These are phyloP conservation scores for Rhazya stricta DNA, from an alignment of 257 asterid genomes.

Conservation along the genomic window DNA sequence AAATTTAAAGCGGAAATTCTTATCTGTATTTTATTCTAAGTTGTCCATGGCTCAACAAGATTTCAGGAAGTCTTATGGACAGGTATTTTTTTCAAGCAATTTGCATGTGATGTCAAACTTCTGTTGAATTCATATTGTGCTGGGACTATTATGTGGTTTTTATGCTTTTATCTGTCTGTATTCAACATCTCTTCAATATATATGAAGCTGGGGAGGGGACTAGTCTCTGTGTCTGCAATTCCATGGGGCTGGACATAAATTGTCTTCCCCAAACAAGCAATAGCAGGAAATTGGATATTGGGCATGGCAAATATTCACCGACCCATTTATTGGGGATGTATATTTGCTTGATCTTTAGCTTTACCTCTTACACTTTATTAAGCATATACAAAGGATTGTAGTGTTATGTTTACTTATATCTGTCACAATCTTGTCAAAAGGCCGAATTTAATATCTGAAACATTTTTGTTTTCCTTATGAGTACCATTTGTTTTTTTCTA, in stretches of 20 bases:
- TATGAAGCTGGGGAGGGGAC: conserved; percentile 2
- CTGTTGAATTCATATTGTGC: neutral
- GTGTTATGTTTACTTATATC: neutral
- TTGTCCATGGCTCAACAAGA: conserved; percentile 70
- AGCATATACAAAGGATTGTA: neutral
- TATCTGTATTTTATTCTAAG: conserved; percentile 58
- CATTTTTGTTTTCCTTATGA: conserved; percentile 15
- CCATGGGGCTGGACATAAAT: neutral
- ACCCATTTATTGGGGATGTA: neutral
- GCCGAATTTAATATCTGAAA: neutral
- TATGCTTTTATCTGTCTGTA: neutral
- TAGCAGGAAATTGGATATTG: neutral
- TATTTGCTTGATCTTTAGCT: neutral
- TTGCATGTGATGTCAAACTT: conserved; percentile 8
- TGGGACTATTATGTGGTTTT: neutral
- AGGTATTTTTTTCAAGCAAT: conserved; percentile 48
- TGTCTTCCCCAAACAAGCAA: neutral
- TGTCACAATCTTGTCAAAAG: neutral
- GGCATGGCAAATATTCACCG: neutral
- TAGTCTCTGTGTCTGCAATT: neutral
- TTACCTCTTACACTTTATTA: neutral
- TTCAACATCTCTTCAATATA: neutral
- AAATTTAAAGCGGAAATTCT: conserved; percentile 63
- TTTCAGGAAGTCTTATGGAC: conserved; percentile 66
- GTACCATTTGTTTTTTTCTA: neutral